Conservation (phyloP, 139 green algal genomes). For the Chlamydomonas sphaeroides region DNA sequence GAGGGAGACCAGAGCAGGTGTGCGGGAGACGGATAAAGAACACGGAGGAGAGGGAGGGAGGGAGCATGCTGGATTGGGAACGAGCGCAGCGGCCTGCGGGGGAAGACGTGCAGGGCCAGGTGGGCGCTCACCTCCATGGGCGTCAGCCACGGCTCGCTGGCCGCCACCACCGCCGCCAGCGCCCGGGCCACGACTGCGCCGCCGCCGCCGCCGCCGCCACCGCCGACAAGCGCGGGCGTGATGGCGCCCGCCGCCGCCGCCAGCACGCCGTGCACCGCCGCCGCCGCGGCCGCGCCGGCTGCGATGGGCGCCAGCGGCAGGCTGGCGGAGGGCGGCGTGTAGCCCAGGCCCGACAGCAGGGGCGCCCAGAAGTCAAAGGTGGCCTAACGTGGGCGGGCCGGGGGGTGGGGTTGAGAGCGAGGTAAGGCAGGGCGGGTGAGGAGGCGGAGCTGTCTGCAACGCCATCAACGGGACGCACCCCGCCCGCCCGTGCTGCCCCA, state of each 20-base stretch:
- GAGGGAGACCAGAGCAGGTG: too few relatives aligned
- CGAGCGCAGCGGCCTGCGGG: too few relatives aligned
- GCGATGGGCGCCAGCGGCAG: not conserved
- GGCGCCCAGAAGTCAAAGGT: slow-evolving; percentile 50
- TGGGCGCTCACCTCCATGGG: not conserved
- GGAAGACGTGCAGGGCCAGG: too few relatives aligned
- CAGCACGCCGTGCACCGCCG: not conserved
- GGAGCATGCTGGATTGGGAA: too few relatives aligned
- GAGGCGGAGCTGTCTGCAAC: too few relatives aligned
- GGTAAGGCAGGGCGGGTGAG: too few relatives aligned
- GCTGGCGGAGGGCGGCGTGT: slow-evolving; percentile 10
- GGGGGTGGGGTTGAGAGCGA: too few relatives aligned
- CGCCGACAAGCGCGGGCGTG: not conserved
- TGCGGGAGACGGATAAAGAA: too few relatives aligned
- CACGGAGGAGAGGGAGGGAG: too few relatives aligned
- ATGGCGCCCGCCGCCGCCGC: not conserved
- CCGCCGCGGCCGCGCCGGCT: not conserved
- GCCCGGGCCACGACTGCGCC: too few relatives aligned
- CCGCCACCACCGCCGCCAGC: not conserved
- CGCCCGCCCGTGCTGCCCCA: too few relatives aligned
- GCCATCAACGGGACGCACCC: too few relatives aligned
- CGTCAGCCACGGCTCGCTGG: not conserved
- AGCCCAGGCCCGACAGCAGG: slow-evolving; percentile 43
- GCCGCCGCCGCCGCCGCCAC: not conserved
- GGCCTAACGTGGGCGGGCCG: not conserved